phyloP scores from a whole-genome alignment of 306 rosid genomes.

The Quercus wislizeni region DNA sequence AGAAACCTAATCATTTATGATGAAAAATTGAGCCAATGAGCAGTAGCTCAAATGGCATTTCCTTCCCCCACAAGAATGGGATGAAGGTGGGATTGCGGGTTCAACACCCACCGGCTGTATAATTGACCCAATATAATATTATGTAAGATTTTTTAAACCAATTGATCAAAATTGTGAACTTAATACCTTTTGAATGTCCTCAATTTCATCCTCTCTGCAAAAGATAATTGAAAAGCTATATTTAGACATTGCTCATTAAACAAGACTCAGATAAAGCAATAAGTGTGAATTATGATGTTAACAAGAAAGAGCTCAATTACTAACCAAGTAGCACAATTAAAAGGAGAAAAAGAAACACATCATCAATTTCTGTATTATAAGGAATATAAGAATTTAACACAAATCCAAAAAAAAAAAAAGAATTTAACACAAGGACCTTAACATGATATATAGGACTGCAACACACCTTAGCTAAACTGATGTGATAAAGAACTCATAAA shows the following conservation, averaged over 20 bases:
- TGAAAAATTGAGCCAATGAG: constrained; percentile 11
- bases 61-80: background rate
- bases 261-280: constrained; percentile 20
- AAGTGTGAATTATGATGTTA: constrained; percentile 1
- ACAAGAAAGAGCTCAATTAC: background rate
- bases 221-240: constrained; percentile 19
- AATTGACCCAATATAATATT: background rate
- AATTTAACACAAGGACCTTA: background rate
- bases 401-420: background rate
- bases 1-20: constrained; percentile 18
- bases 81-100: background rate
- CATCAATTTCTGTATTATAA: background rate
- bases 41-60: background rate
- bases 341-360: background rate
- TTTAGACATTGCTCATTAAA: constrained; percentile 22
- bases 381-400: background rate
- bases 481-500: background rate
- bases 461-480: background rate
- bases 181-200: constrained; percentile 94
- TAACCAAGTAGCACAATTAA: background rate
- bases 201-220: constrained; percentile 97
- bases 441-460: background rate
- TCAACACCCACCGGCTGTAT: background rate
- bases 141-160: constrained; percentile 8
- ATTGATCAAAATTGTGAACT: constrained; percentile 17